Percentiles rank a stretch among this genome's conserved stretches.
Evolutionary conservation across 2,329 filamentous ascomycete genomes (phyloP).

Genomic region (Teratosphaeria gauchensis): DNA sequence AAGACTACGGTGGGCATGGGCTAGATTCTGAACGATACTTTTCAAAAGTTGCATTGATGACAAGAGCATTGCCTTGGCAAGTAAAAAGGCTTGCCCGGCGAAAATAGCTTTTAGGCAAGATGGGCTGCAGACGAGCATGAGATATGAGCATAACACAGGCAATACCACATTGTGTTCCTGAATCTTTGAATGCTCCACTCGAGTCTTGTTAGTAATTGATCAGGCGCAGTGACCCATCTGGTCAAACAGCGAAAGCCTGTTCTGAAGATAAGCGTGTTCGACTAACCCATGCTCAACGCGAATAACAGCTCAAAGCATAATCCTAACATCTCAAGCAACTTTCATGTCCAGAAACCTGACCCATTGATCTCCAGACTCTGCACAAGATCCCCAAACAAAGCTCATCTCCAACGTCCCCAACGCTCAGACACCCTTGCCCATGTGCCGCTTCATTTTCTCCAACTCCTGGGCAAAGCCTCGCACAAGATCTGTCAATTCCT

Average conservation of each 20-base stretch:
- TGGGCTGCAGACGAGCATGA: not conserved
- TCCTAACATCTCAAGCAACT: not conserved
- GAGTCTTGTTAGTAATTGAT: too few relatives aligned
- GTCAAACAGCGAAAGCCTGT: not conserved
- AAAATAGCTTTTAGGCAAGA: not conserved
- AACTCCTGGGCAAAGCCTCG: constrained; percentile 6
- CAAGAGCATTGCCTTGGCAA: not conserved
- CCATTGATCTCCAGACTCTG: not conserved
- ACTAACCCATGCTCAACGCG: not conserved
- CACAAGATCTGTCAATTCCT: constrained; percentile 6
- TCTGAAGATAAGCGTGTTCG: not conserved
- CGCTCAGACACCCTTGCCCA: not conserved
- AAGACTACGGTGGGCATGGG: too few relatives aligned
- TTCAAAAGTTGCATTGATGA: too few relatives aligned
- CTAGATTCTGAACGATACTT: too few relatives aligned
- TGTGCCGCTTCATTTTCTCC: constrained; percentile 6
- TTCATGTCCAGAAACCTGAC: not conserved
- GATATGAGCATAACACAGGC: not conserved
- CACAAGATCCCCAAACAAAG: not conserved
- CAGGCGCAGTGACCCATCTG: too few relatives aligned
- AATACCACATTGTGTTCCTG: not conserved
- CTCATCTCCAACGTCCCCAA: not conserved
- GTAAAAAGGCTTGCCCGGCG: not conserved
- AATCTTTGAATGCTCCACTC: too few relatives aligned
- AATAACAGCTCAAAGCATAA: not conserved